These are phyloP conservation scores for Cryptococcus depauperatus DNA, from an alignment of 1,284 basidiomycete species.

Conservation along the genomic window DNA sequence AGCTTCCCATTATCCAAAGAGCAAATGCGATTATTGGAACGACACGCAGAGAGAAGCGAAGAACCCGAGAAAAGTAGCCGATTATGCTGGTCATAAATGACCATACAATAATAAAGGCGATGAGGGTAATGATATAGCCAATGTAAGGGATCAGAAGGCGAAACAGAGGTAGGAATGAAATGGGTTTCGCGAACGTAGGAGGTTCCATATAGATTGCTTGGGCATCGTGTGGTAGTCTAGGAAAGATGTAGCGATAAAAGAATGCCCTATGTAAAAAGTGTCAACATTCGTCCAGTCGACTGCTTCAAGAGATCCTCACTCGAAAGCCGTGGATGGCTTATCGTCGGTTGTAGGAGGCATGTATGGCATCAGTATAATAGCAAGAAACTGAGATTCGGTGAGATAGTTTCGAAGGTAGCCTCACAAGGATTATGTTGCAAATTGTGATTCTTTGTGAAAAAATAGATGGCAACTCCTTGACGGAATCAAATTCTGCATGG, in stretches of 20 bases:
- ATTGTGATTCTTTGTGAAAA: too few species aligned
- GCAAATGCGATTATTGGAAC: slow-evolving; percentile 35
- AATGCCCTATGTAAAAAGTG: too few species aligned
- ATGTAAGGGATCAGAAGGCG: slow-evolving; percentile 29
- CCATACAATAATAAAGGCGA: slow-evolving; percentile 37
- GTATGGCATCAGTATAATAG: too few species aligned
- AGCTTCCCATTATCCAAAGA: slow-evolving; percentile 37
- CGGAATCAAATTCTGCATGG: too few species aligned
- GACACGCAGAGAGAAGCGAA: slow-evolving; percentile 35
- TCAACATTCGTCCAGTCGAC: too few species aligned
- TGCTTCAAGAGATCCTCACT: too few species aligned
- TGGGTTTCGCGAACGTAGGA: slow-evolving; percentile 26
- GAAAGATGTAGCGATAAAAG: slow-evolving; percentile 19
- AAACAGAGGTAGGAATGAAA: slow-evolving; percentile 32
- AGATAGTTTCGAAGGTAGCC: too few species aligned
- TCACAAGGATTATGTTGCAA: too few species aligned
- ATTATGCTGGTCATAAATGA: slow-evolving; percentile 26
- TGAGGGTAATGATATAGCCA: slow-evolving; percentile 28
- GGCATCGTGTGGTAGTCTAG: slow-evolving; percentile 28
- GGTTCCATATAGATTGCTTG: slow-evolving; percentile 27
- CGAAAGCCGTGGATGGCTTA: too few species aligned
- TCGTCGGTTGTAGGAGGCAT: too few species aligned
- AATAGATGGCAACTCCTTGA: too few species aligned
- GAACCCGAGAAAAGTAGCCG: slow-evolving; percentile 31
- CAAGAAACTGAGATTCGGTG: too few species aligned